These are phyloP conservation scores for Themeda triandra DNA, from an alignment of 176 grass and related monocot species.

Conservation along the genomic window DNA sequence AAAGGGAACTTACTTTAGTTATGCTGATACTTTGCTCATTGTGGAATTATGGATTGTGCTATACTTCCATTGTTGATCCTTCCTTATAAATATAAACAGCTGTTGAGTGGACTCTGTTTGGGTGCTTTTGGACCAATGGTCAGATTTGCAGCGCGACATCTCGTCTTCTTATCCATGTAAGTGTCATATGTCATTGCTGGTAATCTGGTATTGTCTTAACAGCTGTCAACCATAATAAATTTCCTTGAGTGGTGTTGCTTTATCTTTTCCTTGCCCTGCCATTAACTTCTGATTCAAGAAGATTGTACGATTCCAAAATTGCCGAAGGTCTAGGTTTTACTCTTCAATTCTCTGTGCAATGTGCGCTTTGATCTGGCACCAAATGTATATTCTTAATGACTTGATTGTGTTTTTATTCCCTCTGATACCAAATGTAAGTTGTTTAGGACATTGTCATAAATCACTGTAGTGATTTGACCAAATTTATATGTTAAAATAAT, in stretches of 20 bases:
- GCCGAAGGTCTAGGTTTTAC: not conserved
- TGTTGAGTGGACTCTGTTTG: slow-evolving; percentile 97
- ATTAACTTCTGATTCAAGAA: not conserved
- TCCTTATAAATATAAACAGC: slow-evolving; percentile 50
- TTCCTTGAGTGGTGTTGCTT: not conserved
- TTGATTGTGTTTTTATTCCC: slow-evolving; percentile 3
- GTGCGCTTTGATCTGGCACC: not conserved
- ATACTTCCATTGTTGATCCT: slow-evolving; percentile 17
- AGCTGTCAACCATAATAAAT: not conserved
- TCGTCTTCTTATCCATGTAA: slow-evolving; percentile 95
- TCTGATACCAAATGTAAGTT: not conserved
- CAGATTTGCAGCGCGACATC: slow-evolving; percentile 99
- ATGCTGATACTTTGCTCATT: slow-evolving; percentile 1
- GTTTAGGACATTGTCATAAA: not conserved
- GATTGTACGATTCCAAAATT: not conserved
- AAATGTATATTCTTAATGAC: not conserved
- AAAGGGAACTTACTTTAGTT: not conserved
- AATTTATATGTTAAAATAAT: too few species aligned
- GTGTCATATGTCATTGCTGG: not conserved
- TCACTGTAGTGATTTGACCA: too few species aligned
- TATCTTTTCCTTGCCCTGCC: not conserved
- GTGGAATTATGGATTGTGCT: not conserved
- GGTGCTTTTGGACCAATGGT: slow-evolving; percentile 99
- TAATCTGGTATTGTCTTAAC: slow-evolving; percentile 23
- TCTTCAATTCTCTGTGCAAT: not conserved